Conservation (phyloP, 371 early-diverging fungal genomes). For the Mucor circinelloides region DNA sequence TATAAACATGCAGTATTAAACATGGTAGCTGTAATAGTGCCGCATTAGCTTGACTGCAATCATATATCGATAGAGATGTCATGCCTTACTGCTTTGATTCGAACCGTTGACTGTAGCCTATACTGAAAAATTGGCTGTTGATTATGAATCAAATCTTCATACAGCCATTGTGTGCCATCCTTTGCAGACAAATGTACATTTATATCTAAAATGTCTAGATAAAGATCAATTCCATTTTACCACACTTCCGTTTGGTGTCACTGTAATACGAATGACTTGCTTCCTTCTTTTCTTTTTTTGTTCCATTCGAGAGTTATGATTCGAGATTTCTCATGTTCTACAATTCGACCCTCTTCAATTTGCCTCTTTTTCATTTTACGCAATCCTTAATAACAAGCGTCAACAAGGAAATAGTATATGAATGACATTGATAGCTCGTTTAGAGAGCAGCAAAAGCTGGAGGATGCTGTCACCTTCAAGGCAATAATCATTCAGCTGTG, state of each 20-base stretch:
- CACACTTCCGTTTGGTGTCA: neutral
- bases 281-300: neutral
- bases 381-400: neutral
- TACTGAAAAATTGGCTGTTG: too few species aligned
- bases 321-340: neutral
- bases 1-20: neutral
- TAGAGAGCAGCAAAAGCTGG: constrained; percentile 30
- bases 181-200: neutral
- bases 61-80: neutral
- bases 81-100: neutral
- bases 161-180: neutral
- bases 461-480: constrained; percentile 31
- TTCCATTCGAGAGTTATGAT: neutral
- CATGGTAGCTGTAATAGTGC: neutral
- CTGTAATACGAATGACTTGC: neutral
- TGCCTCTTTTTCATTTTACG: neutral
- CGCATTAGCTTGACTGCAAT: neutral
- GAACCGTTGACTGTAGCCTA: neutral
- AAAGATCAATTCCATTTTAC: neutral
- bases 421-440: constrained; percentile 23
- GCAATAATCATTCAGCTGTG: constrained; percentile 49
- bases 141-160: too few species aligned
- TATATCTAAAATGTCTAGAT: neutral
- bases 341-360: neutral
- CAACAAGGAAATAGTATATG: neutral